Conservation (phyloP, 2,329 filamentous ascomycete genomes). For the Epichloe festucae region DNA sequence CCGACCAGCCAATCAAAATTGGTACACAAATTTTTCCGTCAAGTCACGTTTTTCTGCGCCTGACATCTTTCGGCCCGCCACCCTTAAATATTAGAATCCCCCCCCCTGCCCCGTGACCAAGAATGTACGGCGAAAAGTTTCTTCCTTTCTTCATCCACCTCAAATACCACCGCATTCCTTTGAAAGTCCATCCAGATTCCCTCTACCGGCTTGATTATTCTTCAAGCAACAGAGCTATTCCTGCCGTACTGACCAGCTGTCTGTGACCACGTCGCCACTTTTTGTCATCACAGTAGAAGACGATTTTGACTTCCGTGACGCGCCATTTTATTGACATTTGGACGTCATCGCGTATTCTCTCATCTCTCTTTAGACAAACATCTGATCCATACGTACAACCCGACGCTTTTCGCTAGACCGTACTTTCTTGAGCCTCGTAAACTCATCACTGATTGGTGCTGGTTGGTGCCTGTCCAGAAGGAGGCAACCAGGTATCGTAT, state of each 20-base stretch:
- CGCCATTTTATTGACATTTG: conserved; percentile 5
- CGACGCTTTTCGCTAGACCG: conserved; percentile 1
- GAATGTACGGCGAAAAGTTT: background rate
- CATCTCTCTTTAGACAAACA: background rate
- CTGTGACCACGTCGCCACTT: conserved; percentile 9
- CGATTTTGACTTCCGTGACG: conserved; percentile 6
- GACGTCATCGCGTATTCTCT: conserved; percentile 8
- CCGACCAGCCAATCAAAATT: background rate
- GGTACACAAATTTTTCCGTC: background rate
- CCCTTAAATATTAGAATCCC: background rate
- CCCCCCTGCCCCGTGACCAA: background rate
- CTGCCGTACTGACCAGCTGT: conserved; percentile 1
- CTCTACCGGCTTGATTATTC: background rate
- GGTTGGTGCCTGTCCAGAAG: background rate
- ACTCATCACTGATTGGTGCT: conserved; percentile 1
- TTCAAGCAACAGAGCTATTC: background rate
- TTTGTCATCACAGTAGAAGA: conserved; percentile 12
- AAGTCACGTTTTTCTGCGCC: conserved; percentile 4
- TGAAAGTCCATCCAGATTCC: background rate
- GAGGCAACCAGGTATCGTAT: background rate
- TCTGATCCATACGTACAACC: conserved; percentile 4
- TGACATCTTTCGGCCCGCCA: background rate
- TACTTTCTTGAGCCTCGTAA: conserved; percentile 6
- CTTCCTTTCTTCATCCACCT: background rate
- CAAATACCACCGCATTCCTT: background rate